phyloP scores from a whole-genome alignment of 768 basidiomycete species.

The Termitomyces sp. region DNA sequence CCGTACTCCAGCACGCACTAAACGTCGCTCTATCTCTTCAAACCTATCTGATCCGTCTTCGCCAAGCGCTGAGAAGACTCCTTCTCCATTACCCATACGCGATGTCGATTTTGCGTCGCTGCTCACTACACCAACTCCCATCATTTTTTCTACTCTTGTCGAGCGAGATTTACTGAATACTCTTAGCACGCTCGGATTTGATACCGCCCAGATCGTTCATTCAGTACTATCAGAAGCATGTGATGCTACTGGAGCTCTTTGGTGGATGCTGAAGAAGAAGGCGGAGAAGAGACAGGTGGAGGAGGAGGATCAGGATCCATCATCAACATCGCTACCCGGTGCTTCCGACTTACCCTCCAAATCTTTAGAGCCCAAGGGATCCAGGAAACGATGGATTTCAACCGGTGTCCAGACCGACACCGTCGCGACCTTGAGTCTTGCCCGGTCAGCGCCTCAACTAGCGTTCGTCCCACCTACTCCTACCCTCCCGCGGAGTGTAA shows the following conservation, averaged over 20 bases:
- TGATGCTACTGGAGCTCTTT: constrained; percentile 83
- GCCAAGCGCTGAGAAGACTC: constrained; percentile 40
- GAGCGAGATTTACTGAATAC: constrained; percentile 78
- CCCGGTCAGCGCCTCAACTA: constrained; percentile 51
- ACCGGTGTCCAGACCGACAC: constrained; percentile 44
- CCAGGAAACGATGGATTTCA: constrained; percentile 25
- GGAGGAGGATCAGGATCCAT: constrained; percentile 22
- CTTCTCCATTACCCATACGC: constrained; percentile 30
- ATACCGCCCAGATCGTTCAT: constrained; percentile 93
- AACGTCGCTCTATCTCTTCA: constrained; percentile 92
- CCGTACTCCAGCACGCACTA: constrained; percentile 92
- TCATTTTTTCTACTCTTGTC: constrained; percentile 81
- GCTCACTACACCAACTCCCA: constrained; percentile 59
- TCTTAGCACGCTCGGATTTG: constrained; percentile 76
- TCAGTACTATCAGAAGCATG: constrained; percentile 90
- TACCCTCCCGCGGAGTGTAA: constrained; percentile 42
- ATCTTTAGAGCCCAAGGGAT: constrained; percentile 16
- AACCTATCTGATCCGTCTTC: constrained; percentile 63
- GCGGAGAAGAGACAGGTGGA: constrained; percentile 52
- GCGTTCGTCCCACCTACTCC: constrained; percentile 78
- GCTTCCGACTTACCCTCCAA: constrained; percentile 5
- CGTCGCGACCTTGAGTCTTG: constrained; percentile 19
- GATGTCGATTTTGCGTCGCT: constrained; percentile 57
- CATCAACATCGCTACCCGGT: not conserved
- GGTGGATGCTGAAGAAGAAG: constrained; percentile 94